Conservation (phyloP, 371 early-diverging fungal genomes). For the Neoconidiobolus thromboides region DNA sequence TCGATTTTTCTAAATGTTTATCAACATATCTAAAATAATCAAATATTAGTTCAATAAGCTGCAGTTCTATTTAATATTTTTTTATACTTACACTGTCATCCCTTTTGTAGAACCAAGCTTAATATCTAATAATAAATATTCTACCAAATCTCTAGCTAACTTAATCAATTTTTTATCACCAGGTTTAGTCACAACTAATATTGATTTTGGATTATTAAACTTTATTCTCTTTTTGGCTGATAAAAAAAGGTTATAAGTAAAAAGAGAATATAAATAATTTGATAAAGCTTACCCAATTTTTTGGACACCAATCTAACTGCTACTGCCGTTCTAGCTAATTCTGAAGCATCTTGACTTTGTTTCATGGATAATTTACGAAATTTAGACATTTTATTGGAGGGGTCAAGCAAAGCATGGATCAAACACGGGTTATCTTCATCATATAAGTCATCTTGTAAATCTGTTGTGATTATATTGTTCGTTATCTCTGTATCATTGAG, state of each 20-base stretch:
- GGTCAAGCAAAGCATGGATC: neutral
- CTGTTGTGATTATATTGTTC: too few species aligned
- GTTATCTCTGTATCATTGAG: too few species aligned
- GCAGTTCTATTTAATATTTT: neutral
- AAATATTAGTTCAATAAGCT: too few species aligned
- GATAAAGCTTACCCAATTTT: neutral
- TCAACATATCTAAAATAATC: constrained; percentile 21
- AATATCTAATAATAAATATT: constrained; percentile 47
- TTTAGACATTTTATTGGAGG: neutral
- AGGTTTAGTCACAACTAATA: constrained; percentile 75
- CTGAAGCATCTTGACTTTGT: neutral
- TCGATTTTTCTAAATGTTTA: constrained; percentile 25
- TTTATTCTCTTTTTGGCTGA: neutral
- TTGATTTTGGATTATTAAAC: neutral
- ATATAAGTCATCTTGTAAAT: too few species aligned
- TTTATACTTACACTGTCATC: constrained; percentile 29
- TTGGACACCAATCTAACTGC: constrained; percentile 2
- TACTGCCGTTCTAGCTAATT: constrained; percentile 1
- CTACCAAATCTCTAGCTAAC: constrained; percentile 58
- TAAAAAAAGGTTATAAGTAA: neutral
- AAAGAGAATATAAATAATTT: neutral
- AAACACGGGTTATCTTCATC: neutral
- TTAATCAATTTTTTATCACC: constrained; percentile 53
- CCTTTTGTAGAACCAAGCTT: constrained; percentile 23
- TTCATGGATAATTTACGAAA: neutral